phyloP scores from a whole-genome alignment of 1,284 basidiomycete species.

The Wolfiporia cocos region DNA sequence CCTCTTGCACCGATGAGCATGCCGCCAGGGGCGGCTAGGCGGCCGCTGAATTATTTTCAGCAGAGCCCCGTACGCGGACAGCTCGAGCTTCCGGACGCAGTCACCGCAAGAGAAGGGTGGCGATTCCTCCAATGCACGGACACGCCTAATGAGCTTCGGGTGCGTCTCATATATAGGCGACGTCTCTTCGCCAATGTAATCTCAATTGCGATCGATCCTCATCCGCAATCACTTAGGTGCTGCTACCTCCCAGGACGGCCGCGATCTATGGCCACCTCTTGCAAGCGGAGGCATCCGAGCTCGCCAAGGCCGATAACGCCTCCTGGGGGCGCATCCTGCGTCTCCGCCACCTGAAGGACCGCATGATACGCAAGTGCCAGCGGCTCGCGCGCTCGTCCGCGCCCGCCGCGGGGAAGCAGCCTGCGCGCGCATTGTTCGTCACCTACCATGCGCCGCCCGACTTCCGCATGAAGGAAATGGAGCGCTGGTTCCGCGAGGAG shows the following conservation, averaged over 20 bases:
- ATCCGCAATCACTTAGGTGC: slow-evolving; percentile 36
- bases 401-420: slow-evolving; percentile 27
- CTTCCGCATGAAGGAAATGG: slow-evolving; percentile 72
- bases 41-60: slow-evolving; percentile 46
- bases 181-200: too few species aligned
- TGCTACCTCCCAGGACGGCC: slow-evolving; percentile 66
- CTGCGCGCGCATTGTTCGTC: slow-evolving; percentile 43
- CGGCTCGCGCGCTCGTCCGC: slow-evolving; percentile 39
- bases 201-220: too few species aligned
- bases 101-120: slow-evolving; percentile 52
- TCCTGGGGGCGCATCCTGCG: slow-evolving; percentile 63
- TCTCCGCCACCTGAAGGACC: slow-evolving; percentile 70
- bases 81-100: slow-evolving; percentile 54
- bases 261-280: slow-evolving; percentile 61
- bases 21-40: too few species aligned
- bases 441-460: slow-evolving; percentile 61
- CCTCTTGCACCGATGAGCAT: slow-evolving; percentile 15
- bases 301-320: slow-evolving; percentile 45
- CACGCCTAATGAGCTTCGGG: slow-evolving; percentile 67
- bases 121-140: slow-evolving; percentile 70
- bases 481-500: slow-evolving; percentile 56
- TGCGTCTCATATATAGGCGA: slow-evolving; percentile 20
- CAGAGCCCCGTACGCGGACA: slow-evolving; percentile 65
- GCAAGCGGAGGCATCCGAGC: slow-evolving; percentile 51
- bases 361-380: slow-evolving; percentile 73